Evolutionary conservation across 2,329 filamentous ascomycete genomes (phyloP), one percentile per base, ranked within the genome.

Genomic region (Colletotrichum eleusines): DNA sequence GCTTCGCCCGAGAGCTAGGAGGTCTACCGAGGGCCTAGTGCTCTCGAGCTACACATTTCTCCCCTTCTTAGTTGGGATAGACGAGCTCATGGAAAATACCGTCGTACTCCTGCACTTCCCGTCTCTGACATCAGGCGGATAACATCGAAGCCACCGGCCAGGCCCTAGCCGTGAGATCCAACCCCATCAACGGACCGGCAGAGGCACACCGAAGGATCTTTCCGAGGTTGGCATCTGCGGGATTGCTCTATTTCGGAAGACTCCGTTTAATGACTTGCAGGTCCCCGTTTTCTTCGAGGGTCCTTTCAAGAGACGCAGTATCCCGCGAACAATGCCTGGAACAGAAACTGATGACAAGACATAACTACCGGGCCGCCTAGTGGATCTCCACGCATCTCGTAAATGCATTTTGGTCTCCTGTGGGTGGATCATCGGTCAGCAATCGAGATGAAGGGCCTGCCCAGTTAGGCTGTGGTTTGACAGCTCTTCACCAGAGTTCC

Each of bases 161-260:
- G 38, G 38, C 28, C 35, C 33, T 31, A 42, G 31, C 62, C 62
- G 46, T 42, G 38, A n/a, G 28, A 23, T 28, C 31, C 8, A 31
- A 38, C n/a, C 42, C 23, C 26, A 26, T 23, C 50, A 35, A 23
- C 33, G 35, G 38, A 35, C 42, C 44, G 63, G 57, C 38, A 31
- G 35, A 35, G 31, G 9, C 28, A 23, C 63, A 28, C 57, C 44
- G 59, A 44, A 26, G 44, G 57, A 57, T 46, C 18, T 62, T 62
- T 42, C 57, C 63, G 44, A 28, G 14, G 26, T 59, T 58, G 63
- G 48, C 28, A 35, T 67, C 31, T 26, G 35, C 44, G 31, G 57
- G 35, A n/a, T 51, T 71, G 23, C 48, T 40, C 33, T 35, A 31
- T 58, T 62, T 57, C 50, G 51, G 57, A 57, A 33, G 50, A 40